Evolutionary conservation across 495 filamentous ascomycete genomes (phyloP), one percentile per base, ranked within the genome.

Genomic region (Hyaloscypha bicolor): DNA sequence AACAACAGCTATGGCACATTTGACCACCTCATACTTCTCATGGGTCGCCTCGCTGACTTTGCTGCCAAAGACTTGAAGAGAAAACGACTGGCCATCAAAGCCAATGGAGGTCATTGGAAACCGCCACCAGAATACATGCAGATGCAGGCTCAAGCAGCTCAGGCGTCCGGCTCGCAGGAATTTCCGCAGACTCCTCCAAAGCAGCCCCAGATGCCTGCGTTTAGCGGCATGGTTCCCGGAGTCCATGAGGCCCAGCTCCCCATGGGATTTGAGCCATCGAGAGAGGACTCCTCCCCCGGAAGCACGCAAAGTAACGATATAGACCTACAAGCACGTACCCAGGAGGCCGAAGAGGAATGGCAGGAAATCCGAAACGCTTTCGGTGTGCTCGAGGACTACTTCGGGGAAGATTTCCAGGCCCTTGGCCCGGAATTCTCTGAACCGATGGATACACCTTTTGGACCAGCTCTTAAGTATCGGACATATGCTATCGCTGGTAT

Each of bases 401-500:
- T 98, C 19, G 91, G 94, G 3, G 81, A 86, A 6, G 86, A 92
- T 57, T 98, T 93, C 78, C 83, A 88, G 66, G 88, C 93, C 19
- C 79, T 97, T n/a, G 84, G 90, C 1, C 77, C 88, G 6, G 93
- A 97, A 58, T 85, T 87, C 68, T 67, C 64, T 3, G 81, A 84
- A 65, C 79, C 83, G 1, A 80, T 87, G 4, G 84, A 89, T 6
- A 87, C 91, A 33, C 93, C 96, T 1, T 99, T 97, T 69, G 95
- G 95, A 1, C 84, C 87, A 1, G 90, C 94, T 3, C 80, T 93
- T 4, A 87, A 91, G 72, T 97, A 94, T 76, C 87, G 93, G 48
- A 93, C 91, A 2, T 93, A 93, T 75, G 88, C 87, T 29, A 95
- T 97, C 70, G 91, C 90, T 16, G 89, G 91, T 42, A 82, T 98